A percentile compares a stretch with the other conserved stretches of the same genome.
These are phyloP conservation scores for Paraleonurus japonicus DNA, from an alignment of 257 asterid genomes.

Conservation along the genomic window DNA sequence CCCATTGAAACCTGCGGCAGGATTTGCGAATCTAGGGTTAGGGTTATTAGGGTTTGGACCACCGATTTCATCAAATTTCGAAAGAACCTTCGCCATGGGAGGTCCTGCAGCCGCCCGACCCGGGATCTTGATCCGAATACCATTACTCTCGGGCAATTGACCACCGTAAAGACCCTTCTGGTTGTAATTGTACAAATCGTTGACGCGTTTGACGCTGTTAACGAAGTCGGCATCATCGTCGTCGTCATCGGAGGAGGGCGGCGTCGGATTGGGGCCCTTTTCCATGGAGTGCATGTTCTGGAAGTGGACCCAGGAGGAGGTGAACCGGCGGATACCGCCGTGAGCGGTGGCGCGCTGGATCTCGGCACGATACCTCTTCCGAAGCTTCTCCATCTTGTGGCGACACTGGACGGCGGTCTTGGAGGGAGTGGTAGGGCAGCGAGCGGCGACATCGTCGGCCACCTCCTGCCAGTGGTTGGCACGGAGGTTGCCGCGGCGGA, in stretches of 20 bases:
- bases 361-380: slow-evolving; percentile 91
- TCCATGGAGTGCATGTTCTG: slow-evolving; percentile 88
- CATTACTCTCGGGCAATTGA: slow-evolving; percentile 44
- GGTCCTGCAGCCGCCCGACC: slow-evolving; percentile 43
- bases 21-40: slow-evolving; percentile 39
- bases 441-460: slow-evolving; percentile 69
- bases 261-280: slow-evolving; percentile 61
- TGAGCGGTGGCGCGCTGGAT: slow-evolving; percentile 81
- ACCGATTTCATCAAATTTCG: slow-evolving; percentile 44
- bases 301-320: slow-evolving; percentile 92
- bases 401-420: slow-evolving; percentile 97
- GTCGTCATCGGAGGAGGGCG: slow-evolving; percentile 48
- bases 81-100: slow-evolving; percentile 34
- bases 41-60: slow-evolving; percentile 40
- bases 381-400: slow-evolving; percentile 98
- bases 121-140: slow-evolving; percentile 78
- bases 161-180: slow-evolving; percentile 31
- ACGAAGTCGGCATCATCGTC: slow-evolving; percentile 49
- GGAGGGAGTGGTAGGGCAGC: slow-evolving; percentile 50
- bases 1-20: slow-evolving; percentile 35
- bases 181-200: slow-evolving; percentile 46
- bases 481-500: slow-evolving; percentile 87
- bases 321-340: slow-evolving; percentile 61
- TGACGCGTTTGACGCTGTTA: slow-evolving; percentile 45
- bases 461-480: slow-evolving; percentile 98